Evolutionary conservation across 1,284 basidiomycete species (phyloP), one percentile per base, ranked within the genome.

Genomic region (Microbotryum violaceum): DNA sequence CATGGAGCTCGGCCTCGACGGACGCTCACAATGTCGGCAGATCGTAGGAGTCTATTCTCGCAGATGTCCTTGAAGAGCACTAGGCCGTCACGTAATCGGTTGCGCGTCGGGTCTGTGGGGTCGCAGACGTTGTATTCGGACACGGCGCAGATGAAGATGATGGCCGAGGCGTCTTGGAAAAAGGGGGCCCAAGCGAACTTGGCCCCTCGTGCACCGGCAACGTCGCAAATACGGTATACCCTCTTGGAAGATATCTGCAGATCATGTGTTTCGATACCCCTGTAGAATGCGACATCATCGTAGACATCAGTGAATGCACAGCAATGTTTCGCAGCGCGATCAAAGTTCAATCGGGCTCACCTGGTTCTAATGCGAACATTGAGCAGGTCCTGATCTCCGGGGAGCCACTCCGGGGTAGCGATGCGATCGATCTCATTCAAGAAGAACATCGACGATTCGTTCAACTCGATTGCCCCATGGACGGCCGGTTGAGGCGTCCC

Each of bases 161-260:
- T 49, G 37, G 54, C 46, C 10, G 59, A 54, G 4, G 59, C 59
- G 8, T 33, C 37, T 7, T 56, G 54, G 21, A 61, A 61, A 49
- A 49, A 60, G 5, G 58, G 58, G 42, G 59, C 59, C 59, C 59
- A 61, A 18, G 59, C 25, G 49, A 52, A 54, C 49, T 56, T 61
- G 44, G 46, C 31, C 3, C 59, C 59, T 23, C 59, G 31, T 20
- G 59, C 59, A 33, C 59, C 59, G 14, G 59, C 59, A 10, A 52
- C 48, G 25, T 61, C 59, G 21, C 48, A 56, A 27, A 61, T 47
- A 5, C 49, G 33, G 49, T 56, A 56, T 18, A 21, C 9, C 14
- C 53, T 47, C 3, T 45, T 61, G 29, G 54, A 49, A 12, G 59
- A 27, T 14, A 61, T 47, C 18, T 61, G 49, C 8, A 61, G 45